Evolutionary conservation across 148 eudicot genomes (phyloP), one percentile per base, ranked within the genome.

Genomic region (Rhododendron ovatum): DNA sequence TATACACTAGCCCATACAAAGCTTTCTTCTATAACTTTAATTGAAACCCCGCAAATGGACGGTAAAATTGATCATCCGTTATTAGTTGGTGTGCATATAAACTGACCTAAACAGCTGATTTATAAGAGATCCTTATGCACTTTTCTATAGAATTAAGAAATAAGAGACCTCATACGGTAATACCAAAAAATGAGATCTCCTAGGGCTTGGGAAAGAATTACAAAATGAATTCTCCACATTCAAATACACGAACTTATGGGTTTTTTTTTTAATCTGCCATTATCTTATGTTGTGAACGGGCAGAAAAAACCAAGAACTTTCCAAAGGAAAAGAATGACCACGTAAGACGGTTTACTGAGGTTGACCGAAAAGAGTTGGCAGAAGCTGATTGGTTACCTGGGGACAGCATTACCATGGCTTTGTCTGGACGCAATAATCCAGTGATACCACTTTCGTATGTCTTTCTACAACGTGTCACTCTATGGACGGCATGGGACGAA

Each of bases 291-390:
- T 13, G 15, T 51, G 3, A 3, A 69, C 30, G 11, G 14, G 13
- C 28, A 7, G 1, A 71, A 71, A 55, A 15, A 35, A 33, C 41
- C 78, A 1, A 17, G 78, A 39, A 75, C 47, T 75, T 8, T 37
- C 79, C 79, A 39, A 78, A 20, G 61, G 20, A 14, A 55, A 11
- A 22, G 55, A 78, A 78, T 22, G 81, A 20, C 28, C 81, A 45
- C 81, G 55, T 45, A 10, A 78, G 81, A 45, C 17, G 33, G 81
- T 3, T 11, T 24, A 24, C 30, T 33, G 20, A 24, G 28, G 81
- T 47, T 78, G 81, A 78, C 55, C 81, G 24, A 80, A 80, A 50
- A 50, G 61, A n/a, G 48, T 33, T 80, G 82, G 22, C 61, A 50
- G 37, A 50, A 28, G 26, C 82, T 80, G 37, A 80, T 47, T 48